These are phyloP conservation scores for Daldinia bambusicola DNA, from an alignment of 495 filamentous ascomycete genomes.

Conservation along the genomic window DNA sequence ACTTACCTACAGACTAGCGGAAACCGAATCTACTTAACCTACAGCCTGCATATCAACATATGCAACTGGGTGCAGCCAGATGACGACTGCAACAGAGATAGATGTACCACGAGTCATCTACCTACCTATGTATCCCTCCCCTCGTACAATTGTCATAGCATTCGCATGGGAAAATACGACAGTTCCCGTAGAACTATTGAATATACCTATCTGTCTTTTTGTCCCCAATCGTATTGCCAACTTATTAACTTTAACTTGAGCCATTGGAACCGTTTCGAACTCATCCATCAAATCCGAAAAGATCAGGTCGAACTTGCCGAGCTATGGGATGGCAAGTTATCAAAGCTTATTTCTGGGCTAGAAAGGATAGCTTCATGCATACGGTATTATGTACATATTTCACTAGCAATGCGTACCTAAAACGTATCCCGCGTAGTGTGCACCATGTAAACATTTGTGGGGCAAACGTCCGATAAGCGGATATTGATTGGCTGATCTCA, in stretches of 20 bases:
- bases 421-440: background rate
- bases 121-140: background rate
- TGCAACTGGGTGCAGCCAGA: constrained; percentile 12
- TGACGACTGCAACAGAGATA: constrained; percentile 29
- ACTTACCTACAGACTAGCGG: background rate
- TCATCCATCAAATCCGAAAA: background rate
- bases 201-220: background rate
- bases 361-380: constrained; percentile 20
- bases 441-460: constrained; percentile 27
- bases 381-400: no score
- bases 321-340: background rate
- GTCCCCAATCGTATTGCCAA: background rate
- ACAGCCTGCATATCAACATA: background rate
- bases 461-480: background rate
- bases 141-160: background rate
- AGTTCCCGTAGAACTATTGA: background rate
- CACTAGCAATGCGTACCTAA: constrained; percentile 16
- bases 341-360: constrained; percentile 5
- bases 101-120: constrained; percentile 2
- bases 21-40: constrained; percentile 9
- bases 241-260: background rate
- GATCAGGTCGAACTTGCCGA: background rate
- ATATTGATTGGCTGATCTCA: constrained; percentile 20
- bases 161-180: constrained; percentile 5
- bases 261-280: background rate